Evolutionary conservation across 1,284 basidiomycete species (phyloP).

Genomic region (Apiotrichum laibachii): DNA sequence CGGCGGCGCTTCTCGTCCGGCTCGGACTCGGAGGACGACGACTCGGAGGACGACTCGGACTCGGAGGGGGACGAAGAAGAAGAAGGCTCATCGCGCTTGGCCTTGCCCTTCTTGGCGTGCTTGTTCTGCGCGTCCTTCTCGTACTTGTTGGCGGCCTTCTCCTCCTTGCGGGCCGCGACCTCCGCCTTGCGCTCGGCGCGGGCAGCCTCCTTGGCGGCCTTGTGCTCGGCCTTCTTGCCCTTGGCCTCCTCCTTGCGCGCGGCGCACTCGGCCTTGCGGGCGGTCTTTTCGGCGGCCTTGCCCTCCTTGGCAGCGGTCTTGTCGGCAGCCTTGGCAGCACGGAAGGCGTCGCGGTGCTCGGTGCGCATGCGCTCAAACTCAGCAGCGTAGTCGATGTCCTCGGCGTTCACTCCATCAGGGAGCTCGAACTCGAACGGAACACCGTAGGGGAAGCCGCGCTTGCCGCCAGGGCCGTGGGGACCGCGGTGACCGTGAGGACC

Average conservation of each 20-base stretch:
- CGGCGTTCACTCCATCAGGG: slow-evolving; percentile 6
- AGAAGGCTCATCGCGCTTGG: background rate
- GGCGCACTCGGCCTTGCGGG: background rate
- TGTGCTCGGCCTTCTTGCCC: background rate
- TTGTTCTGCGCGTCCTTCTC: background rate
- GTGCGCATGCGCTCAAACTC: slow-evolving; percentile 1
- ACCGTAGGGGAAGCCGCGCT: background rate
- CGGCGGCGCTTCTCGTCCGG: background rate
- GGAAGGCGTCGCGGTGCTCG: background rate
- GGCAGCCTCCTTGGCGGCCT: background rate
- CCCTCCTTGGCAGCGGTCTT: background rate
- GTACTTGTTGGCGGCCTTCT: background rate
- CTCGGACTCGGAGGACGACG: background rate
- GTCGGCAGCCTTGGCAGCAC: background rate
- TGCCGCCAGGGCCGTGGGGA: no score
- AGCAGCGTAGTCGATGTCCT: slow-evolving; percentile 9
- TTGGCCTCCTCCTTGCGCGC: background rate
- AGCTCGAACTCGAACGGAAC: slow-evolving; percentile 2
- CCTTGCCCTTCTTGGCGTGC: background rate
- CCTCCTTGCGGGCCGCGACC: background rate
- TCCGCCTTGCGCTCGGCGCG: no score
- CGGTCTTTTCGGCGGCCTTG: background rate
- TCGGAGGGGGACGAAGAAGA: background rate
- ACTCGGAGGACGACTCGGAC: background rate
- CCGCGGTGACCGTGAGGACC: no score